Base-by-base conservation (phyloP, 1,139 yeast species). In the Lodderomyces theae region DNA sequence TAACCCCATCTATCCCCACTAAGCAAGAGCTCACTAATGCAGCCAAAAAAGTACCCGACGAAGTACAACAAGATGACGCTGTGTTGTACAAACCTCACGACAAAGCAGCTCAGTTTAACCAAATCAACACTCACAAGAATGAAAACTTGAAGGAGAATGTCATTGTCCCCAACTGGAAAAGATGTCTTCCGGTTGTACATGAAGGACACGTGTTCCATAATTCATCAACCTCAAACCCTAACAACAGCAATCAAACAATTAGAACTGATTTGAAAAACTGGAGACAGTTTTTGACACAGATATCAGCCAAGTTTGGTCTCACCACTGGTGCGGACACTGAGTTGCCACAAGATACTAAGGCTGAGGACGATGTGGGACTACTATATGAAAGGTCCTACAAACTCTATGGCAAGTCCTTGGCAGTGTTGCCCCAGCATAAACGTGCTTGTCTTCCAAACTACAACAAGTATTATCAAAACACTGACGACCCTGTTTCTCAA, bases 31-130 rank as follows among this genome's bases (percentile, higher is more conserved):
- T 30, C 3, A 17, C 38, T 16, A 23, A 23, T 9, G 23, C 31
- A 11, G 21, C 30, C 4, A 33, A 29, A 25, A 38, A 77, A 66
- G 49, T 81, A 53, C 50, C 79, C 3, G 45, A 22, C 33, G 39
- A 39, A 28, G 15, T 43, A 35, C n/a, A 50, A 46, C 40, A 32
- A 22, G 75, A 70, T 41, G 77, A 72, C 51, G 77, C 77, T 1
- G 76, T 72, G 2, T 58, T 72, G 44, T 72, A 71, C 51, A 70
- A 70, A 44, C 74, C 77, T 2, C 77, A 72, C 43, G 65, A 66
- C 42, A 63, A 67, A 39, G 57, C 75, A 3, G 56, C 61, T 17
- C 72, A 71, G 44, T 71, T 72, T 53, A 62, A 58, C 42, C 63
- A 69, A 48, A 70, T 72, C 44, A 69, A 72, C 48, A 71, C 75